Evolutionary conservation across 129 eudicot genomes (phyloP).

Genomic region (Helianthus tuberosus): DNA sequence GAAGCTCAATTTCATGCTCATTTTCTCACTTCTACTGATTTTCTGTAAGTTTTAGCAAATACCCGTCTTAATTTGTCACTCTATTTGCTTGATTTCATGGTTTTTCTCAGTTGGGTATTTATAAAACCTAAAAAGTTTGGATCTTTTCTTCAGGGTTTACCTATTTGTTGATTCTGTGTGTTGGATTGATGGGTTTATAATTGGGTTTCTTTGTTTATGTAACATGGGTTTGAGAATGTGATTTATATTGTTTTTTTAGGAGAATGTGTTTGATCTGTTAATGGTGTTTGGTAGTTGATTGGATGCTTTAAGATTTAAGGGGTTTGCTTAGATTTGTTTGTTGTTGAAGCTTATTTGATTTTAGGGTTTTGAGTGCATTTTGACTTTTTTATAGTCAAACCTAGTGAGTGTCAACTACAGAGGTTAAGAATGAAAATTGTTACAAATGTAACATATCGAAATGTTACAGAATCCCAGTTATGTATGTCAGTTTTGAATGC

Average conservation of each 20-base stretch:
- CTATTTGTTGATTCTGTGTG: constrained; percentile 10
- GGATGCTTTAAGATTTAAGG: constrained; percentile 26
- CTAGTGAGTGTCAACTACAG: not conserved
- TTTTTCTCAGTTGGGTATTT: constrained; percentile 31
- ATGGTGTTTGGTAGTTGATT: not conserved
- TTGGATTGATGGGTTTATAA: constrained; percentile 26
- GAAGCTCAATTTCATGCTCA: constrained; percentile 31
- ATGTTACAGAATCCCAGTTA: not conserved
- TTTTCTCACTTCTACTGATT: constrained; percentile 44
- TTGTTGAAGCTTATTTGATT: constrained; percentile 27
- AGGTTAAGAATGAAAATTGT: not conserved
- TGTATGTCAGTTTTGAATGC: not conserved
- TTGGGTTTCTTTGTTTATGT: constrained; percentile 22
- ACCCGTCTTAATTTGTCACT: constrained; percentile 19
- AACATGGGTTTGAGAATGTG: constrained; percentile 12
- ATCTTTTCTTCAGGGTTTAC: constrained; percentile 14
- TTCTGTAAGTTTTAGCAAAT: constrained; percentile 56
- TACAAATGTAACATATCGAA: constrained; percentile 1
- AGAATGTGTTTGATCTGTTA: not conserved
- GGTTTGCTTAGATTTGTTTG: constrained; percentile 4
- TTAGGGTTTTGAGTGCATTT: constrained; percentile 43
- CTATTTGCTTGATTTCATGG: constrained; percentile 35
- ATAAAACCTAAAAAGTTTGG: not conserved
- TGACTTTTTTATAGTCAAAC: constrained; percentile 14
- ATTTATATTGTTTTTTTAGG: constrained; percentile 11